Conservation (phyloP, 75 land plant species). For the Picea sitchensis region DNA sequence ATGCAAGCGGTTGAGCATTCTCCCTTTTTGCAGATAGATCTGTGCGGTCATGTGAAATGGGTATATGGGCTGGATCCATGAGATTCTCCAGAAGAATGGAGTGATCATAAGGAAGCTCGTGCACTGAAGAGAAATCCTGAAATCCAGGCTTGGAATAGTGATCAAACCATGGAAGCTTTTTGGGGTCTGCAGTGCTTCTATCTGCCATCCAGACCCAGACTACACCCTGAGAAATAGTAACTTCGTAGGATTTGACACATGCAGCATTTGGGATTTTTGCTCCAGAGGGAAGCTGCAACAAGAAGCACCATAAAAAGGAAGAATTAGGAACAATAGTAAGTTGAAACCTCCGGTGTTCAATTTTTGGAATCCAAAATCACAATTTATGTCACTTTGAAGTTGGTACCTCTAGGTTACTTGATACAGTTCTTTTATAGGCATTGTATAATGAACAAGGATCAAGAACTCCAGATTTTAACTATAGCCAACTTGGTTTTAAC, state of each 20-base stretch:
- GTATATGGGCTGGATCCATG: slow-evolving; percentile 96
- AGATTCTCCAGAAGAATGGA: slow-evolving; percentile 91
- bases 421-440: no score
- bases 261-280: slow-evolving; percentile 80
- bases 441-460: no score
- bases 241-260: slow-evolving; percentile 57
- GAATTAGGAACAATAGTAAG: neutral
- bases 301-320: neutral
- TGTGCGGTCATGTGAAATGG: slow-evolving; percentile 89
- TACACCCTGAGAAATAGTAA: slow-evolving; percentile 82
- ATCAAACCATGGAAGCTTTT: slow-evolving; percentile 77
- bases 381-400: no score
- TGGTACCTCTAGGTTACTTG: no score
- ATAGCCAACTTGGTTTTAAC: no score
- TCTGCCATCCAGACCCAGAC: slow-evolving; percentile 92
- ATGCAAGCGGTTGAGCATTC: slow-evolving; percentile 69
- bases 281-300: slow-evolving; percentile 64
- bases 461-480: no score
- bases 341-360: no score
- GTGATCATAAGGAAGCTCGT: slow-evolving; percentile 92
- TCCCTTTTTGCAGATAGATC: slow-evolving; percentile 83
- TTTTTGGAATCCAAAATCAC: no score
- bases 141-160: slow-evolving; percentile 64
- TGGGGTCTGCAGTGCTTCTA: slow-evolving; percentile 36
- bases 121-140: slow-evolving; percentile 53